Percentiles rank a stretch among this genome's conserved stretches.
These are phyloP conservation scores for Cordyceps cateniannulata DNA, from an alignment of 2,329 filamentous ascomycete species.

Conservation along the genomic window DNA sequence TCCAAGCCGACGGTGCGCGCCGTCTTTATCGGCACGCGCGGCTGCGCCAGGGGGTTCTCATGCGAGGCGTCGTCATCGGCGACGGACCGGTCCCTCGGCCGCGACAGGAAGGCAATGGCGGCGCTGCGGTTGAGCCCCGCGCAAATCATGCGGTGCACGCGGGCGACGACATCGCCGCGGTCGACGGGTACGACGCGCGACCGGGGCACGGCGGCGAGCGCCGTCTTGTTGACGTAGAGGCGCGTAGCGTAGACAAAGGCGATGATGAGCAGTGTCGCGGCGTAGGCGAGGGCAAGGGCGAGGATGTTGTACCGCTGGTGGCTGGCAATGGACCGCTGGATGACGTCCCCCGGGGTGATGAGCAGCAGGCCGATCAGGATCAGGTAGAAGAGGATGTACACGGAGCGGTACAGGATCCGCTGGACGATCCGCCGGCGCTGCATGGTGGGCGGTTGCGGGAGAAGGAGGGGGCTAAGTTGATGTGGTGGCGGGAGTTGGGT, in stretches of 20 bases:
- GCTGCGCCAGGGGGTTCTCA: constrained; percentile 21
- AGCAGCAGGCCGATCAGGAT: constrained; percentile 67
- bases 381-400: constrained; percentile 71
- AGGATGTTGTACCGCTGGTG: constrained; percentile 72
- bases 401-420: constrained; percentile 71
- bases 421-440: constrained; percentile 13
- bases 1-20: constrained; percentile 30
- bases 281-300: constrained; percentile 69
- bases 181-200: constrained; percentile 72
- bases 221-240: constrained; percentile 79
- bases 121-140: constrained; percentile 70
- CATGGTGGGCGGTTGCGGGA: constrained; percentile 27
- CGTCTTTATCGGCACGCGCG: constrained; percentile 21
- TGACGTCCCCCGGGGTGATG: constrained; percentile 72
- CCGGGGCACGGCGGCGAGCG: constrained; percentile 78
- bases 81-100: constrained; percentile 43
- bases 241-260: constrained; percentile 73
- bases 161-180: constrained; percentile 70
- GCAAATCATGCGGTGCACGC: constrained; percentile 69
- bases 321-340: constrained; percentile 67
- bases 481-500: neutral
- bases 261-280: constrained; percentile 64
- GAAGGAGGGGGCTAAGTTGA: neutral
- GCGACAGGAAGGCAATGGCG: constrained; percentile 69
- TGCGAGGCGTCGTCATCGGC: constrained; percentile 1